Conservation (phyloP, 2,329 filamentous ascomycete species). For the Botryotinia calthae region DNA sequence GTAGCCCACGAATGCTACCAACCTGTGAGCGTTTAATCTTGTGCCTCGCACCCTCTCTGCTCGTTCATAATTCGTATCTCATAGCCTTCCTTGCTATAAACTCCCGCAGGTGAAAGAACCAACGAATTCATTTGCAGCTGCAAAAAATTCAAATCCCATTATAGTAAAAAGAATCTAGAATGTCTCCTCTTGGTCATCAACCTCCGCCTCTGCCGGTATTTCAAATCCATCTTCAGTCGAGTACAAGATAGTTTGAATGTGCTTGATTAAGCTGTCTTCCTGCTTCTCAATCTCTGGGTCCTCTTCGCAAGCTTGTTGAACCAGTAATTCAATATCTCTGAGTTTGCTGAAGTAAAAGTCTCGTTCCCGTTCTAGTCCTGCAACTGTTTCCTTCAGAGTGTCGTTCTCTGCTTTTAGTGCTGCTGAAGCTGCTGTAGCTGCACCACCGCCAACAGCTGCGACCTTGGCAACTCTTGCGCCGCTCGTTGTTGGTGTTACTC, state of each 20-base stretch:
- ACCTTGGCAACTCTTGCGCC: constrained; percentile 46
- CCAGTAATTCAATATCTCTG: constrained; percentile 89
- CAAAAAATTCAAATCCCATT: constrained; percentile 25
- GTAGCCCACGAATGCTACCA: constrained; percentile 19
- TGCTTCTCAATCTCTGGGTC: constrained; percentile 93
- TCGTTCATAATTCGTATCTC: constrained; percentile 30
- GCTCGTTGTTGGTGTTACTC: constrained; percentile 43
- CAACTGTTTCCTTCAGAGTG: constrained; percentile 91
- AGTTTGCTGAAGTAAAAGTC: constrained; percentile 99
- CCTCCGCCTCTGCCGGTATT: constrained; percentile 73
- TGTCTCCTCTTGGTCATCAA: constrained; percentile 74
- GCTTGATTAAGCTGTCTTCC: constrained; percentile 86
- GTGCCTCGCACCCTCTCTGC: constrained; percentile 19
- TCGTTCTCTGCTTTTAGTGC: constrained; percentile 82
- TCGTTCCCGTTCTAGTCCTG: constrained; percentile 88
- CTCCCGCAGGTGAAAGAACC: constrained; percentile 30
- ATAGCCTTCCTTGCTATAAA: constrained; percentile 28
- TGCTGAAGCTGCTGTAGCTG: constrained; percentile 63
- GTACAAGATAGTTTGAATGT: constrained; percentile 95
- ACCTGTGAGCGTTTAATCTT: constrained; percentile 17
- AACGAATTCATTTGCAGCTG: constrained; percentile 25
- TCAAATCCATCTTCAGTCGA: constrained; percentile 93
- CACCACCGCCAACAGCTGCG: constrained; percentile 47
- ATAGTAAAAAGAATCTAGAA: constrained; percentile 49
- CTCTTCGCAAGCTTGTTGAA: constrained; percentile 90